Conservation (phyloP, 441 rosid genomes). For the Adansonia madagascariensis region DNA sequence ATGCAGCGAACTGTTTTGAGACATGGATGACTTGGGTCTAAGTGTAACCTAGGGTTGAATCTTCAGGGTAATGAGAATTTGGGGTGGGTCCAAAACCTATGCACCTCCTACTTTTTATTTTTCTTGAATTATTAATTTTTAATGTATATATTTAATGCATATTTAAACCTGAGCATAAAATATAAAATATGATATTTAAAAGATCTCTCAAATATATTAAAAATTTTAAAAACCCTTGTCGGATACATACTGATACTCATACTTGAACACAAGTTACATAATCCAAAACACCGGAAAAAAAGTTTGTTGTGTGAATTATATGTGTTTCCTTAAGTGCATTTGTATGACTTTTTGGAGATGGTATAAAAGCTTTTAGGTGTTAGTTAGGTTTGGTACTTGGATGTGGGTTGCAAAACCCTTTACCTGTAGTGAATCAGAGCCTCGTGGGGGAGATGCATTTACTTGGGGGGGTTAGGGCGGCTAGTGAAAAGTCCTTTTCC, state of each 20-base stretch:
- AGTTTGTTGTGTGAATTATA: slow-evolving; percentile 19
- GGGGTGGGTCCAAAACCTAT: slow-evolving; percentile 39
- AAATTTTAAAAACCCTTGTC: too few species aligned
- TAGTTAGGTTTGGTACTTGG: background rate
- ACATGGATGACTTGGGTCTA: slow-evolving; percentile 12
- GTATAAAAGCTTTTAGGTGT: background rate
- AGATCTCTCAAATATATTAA: too few species aligned
- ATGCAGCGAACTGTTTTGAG: slow-evolving; percentile 8
- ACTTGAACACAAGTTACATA: too few species aligned
- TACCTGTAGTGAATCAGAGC: too few species aligned
- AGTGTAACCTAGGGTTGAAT: background rate
- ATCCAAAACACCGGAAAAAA: slow-evolving; percentile 21
- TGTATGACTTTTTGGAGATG: slow-evolving; percentile 34
- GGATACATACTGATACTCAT: too few species aligned
- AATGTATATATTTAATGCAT: too few species aligned
- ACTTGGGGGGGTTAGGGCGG: slow-evolving; percentile 28
- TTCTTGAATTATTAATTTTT: too few species aligned
- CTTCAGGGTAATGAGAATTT: slow-evolving; percentile 6
- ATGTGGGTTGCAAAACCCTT: too few species aligned
- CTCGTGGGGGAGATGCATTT: background rate
- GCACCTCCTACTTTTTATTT: too few species aligned
- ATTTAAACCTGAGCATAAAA: too few species aligned
- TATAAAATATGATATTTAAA: too few species aligned
- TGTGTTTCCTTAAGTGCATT: slow-evolving; percentile 33
- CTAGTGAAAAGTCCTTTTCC: slow-evolving; percentile 50